Conservation (phyloP, 83 land plant genomes). For the Diphasiastrum complanatum region DNA sequence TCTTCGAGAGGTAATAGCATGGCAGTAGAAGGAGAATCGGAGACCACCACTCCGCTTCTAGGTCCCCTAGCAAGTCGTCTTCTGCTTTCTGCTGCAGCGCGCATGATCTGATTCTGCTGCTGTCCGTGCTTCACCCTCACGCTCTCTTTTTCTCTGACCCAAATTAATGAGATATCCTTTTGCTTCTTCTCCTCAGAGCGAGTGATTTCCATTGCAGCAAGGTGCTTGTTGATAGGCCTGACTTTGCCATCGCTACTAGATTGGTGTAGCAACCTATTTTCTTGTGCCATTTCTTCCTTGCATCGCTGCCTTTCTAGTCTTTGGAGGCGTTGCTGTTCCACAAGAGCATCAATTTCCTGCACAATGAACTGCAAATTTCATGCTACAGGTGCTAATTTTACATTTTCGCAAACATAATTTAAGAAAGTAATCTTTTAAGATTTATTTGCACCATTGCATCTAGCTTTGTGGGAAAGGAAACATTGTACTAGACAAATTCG, state of each 20-base stretch:
- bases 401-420: too few relatives aligned
- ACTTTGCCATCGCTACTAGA: background rate
- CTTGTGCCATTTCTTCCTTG: slow-evolving; percentile 9
- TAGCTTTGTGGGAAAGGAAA: too few relatives aligned
- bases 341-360: slow-evolving; percentile 26
- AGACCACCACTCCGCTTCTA: slow-evolving; percentile 14
- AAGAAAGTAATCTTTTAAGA: too few relatives aligned
- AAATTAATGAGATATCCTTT: too few relatives aligned
- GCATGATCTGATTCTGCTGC: too few relatives aligned
- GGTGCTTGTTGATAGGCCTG: background rate
- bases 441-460: too few relatives aligned
- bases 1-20: slow-evolving; percentile 15
- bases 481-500: too few relatives aligned
- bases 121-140: too few relatives aligned
- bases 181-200: background rate
- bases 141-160: too few relatives aligned
- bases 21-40: background rate
- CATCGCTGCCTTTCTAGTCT: slow-evolving; percentile 19
- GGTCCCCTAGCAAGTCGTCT: slow-evolving; percentile 34
- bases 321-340: slow-evolving; percentile 25
- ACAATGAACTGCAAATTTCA: too few relatives aligned
- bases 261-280: background rate
- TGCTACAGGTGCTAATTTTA: too few relatives aligned
- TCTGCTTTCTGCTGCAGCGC: slow-evolving; percentile 23
- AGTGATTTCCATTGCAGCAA: background rate